Conservation (phyloP, 768 basidiomycete species). For the Russula griseocarnosa region DNA sequence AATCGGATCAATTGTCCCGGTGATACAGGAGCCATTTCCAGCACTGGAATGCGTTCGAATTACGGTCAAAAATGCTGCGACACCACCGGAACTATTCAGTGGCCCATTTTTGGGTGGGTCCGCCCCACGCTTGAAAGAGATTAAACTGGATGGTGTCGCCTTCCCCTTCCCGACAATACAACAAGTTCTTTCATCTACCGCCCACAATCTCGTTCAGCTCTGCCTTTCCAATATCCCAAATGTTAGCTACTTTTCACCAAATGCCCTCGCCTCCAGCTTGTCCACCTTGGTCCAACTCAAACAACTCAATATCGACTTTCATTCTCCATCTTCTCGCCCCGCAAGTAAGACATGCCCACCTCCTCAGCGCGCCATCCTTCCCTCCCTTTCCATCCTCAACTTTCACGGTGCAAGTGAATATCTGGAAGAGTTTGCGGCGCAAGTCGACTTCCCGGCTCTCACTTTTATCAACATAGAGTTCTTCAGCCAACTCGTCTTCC, state of each 20-base stretch:
- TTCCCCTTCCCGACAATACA: constrained; percentile 5
- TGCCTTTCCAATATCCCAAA: not conserved
- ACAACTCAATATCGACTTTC: not conserved
- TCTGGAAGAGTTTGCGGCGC: constrained; percentile 1
- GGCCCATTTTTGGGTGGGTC: constrained; percentile 7
- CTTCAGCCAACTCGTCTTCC: constrained; percentile 2
- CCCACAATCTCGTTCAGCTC: constrained; percentile 1
- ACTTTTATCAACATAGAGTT: not conserved
- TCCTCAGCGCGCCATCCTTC: not conserved
- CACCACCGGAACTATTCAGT: constrained; percentile 30
- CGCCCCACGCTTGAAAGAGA: not conserved
- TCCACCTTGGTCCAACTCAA: constrained; percentile 3
- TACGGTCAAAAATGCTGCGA: constrained; percentile 36
- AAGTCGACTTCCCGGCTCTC: not conserved
- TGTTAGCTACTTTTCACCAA: not conserved
- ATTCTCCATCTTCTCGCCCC: not conserved
- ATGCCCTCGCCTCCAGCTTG: not conserved
- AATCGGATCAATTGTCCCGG: constrained; percentile 30
- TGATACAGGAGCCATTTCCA: constrained; percentile 30
- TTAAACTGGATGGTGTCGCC: not conserved
- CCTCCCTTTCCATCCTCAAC: not conserved
- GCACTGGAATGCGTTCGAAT: constrained; percentile 11
- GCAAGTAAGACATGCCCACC: no score
- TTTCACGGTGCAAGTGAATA: constrained; percentile 11
- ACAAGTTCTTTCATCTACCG: constrained; percentile 9